Percentiles rank a stretch among this genome's conserved stretches.
Conservation (phyloP, 352 stramenopile species). For the Pythium graminicola region DNA sequence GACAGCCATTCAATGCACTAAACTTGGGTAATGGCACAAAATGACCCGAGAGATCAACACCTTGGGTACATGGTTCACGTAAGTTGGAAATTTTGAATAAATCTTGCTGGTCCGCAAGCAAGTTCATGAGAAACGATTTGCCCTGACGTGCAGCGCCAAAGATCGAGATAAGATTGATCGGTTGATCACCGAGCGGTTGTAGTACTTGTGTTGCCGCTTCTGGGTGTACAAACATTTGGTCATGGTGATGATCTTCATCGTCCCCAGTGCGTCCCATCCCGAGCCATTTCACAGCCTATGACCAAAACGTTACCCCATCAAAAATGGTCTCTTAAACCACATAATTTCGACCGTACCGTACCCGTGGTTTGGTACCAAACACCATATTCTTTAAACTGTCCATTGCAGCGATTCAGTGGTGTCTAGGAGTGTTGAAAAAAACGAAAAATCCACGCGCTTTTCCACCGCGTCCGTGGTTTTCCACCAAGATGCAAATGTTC, state of each 20-base stretch:
- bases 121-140: constrained; percentile 86
- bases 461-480: background rate
- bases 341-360: too few relatives aligned
- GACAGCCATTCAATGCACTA: constrained; percentile 63
- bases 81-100: constrained; percentile 86
- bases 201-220: constrained; percentile 58
- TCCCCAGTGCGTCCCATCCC: constrained; percentile 47
- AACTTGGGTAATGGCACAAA: constrained; percentile 67
- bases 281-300: constrained; percentile 78
- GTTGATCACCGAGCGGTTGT: constrained; percentile 48
- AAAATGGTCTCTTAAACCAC: too few relatives aligned
- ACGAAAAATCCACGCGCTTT: background rate
- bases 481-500: background rate
- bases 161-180: constrained; percentile 81
- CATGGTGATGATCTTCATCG: constrained; percentile 26
- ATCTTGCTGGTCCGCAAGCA: constrained; percentile 80
- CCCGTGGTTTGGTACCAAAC: constrained; percentile 31
- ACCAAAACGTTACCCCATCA: background rate
- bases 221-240: constrained; percentile 64
- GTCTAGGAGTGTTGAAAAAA: background rate
- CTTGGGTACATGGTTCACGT: constrained; percentile 78
- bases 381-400: constrained; percentile 34
- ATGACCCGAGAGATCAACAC: constrained; percentile 72
- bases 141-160: constrained; percentile 78
- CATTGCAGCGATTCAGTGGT: constrained; percentile 13